Conservation (phyloP, 768 basidiomycete species). For the Auricularia sp. region DNA sequence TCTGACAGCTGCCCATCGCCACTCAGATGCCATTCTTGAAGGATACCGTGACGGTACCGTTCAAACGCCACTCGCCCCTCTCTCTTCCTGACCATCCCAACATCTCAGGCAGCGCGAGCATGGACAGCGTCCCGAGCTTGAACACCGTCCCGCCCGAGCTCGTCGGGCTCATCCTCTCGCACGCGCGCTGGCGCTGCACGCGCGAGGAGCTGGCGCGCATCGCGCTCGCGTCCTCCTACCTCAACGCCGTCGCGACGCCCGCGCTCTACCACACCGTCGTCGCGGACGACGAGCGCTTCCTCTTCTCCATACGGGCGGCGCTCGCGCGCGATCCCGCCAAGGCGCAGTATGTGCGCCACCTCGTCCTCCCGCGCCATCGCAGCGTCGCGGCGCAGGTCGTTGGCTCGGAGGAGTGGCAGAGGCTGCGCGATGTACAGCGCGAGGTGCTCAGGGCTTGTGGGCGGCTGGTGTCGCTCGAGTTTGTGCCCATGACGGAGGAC, state of each 20-base stretch:
- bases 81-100: too few species aligned
- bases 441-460: neutral
- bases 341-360: neutral
- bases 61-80: too few species aligned
- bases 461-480: neutral
- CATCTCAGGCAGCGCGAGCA: too few species aligned
- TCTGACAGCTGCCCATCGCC: too few species aligned
- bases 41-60: too few species aligned
- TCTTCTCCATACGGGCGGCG: neutral
- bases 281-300: neutral
- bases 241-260: neutral
- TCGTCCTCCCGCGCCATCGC: neutral
- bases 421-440: neutral
- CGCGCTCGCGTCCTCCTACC: neutral
- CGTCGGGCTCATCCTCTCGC: neutral
- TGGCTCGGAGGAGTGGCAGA: neutral
- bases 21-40: too few species aligned
- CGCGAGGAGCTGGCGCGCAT: neutral
- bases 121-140: too few species aligned
- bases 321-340: neutral
- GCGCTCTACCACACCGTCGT: neutral
- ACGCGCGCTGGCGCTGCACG: neutral
- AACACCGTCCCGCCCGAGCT: neutral
- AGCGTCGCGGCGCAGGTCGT: neutral
- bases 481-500: neutral